These are phyloP conservation scores for Flueggea neowawraea DNA, from an alignment of 441 rosid species.

Conservation along the genomic window DNA sequence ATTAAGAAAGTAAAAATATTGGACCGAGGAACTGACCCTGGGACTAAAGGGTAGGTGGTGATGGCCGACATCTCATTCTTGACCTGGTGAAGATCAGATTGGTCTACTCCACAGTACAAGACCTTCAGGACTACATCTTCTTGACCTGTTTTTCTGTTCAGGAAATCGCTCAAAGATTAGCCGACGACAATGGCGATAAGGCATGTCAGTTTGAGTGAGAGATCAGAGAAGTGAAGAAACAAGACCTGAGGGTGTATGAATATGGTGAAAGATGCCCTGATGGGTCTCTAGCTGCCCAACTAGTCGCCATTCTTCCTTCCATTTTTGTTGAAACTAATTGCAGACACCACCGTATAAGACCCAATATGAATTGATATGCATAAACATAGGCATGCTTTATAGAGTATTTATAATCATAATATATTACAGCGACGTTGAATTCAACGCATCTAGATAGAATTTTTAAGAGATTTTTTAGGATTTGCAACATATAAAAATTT, in stretches of 20 bases:
- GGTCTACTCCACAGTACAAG: slow-evolving; percentile 44
- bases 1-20: neutral
- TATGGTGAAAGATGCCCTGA: slow-evolving; percentile 39
- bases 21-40: slow-evolving; percentile 27
- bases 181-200: neutral
- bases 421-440: no score
- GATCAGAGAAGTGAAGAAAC: neutral
- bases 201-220: neutral
- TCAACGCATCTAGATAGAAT: no score
- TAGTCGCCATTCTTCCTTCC: slow-evolving; percentile 30
- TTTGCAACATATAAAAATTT: no score
- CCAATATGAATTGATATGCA: no score
- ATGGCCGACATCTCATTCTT: slow-evolving; percentile 25
- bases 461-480: no score
- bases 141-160: slow-evolving; percentile 35
- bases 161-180: slow-evolving; percentile 6
- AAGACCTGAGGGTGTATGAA: slow-evolving; percentile 31
- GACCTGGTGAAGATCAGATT: slow-evolving; percentile 42
- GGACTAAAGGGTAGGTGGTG: slow-evolving; percentile 39
- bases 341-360: no score
- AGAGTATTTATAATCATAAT: no score
- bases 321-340: slow-evolving; percentile 1
- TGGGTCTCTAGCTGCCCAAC: slow-evolving; percentile 45
- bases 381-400: no score
- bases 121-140: slow-evolving; percentile 43